Base-by-base conservation (phyloP, 1,284 basidiomycete genomes). In the Papiliotrema nemorosa region DNA sequence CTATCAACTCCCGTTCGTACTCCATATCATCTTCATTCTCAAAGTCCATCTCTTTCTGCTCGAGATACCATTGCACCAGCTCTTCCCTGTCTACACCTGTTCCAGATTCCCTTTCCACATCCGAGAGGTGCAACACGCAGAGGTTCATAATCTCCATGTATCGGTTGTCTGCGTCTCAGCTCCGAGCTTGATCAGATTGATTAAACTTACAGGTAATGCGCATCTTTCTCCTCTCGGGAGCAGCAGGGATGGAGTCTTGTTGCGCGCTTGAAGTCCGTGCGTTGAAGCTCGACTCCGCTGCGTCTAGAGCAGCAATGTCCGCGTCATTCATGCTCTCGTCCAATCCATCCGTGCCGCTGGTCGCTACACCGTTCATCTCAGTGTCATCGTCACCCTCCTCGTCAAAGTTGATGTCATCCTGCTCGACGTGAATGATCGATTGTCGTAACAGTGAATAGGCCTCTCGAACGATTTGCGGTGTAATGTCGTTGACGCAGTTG, bases 351-450 rank as follows among this genome's bases (percentile, higher is more conserved):
- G 58, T 13, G 51, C 52, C 40, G 57, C 60, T 52, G 56, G 61
- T 36, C 27, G 82, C 79, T 31, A 47, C 58, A 31, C 29, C 29
- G 29, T 31, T 31, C 9, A 31, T 31, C 6, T 78, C 78, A 54
- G 82, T 80, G 35, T 79, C 83, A 50, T 81, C 80, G 2, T 82
- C 78, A 48, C 92, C 90, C 67, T 96, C 92, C 57, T 96, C 91
- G 66, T 97, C 94, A 67, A 98, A 90, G 69, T 93, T 90, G 67
- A 99, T 87, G 64, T 98, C 94, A 68, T 99, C 96, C 75, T 97
- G 92, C 72, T 98, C 96, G 58, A 99, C 94, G 67, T 98, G 96
- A 64, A 98, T 97, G 76, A 98, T 99, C 2, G 93, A 97, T 73
- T 97, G 92, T 33, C 89, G 84, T 20, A 99, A 79, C 13, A 99